A percentile compares a stretch with the other conserved stretches of the same genome.
These are phyloP conservation scores for Dioszegia hungarica DNA, from an alignment of 768 basidiomycete genomes.

Conservation along the genomic window DNA sequence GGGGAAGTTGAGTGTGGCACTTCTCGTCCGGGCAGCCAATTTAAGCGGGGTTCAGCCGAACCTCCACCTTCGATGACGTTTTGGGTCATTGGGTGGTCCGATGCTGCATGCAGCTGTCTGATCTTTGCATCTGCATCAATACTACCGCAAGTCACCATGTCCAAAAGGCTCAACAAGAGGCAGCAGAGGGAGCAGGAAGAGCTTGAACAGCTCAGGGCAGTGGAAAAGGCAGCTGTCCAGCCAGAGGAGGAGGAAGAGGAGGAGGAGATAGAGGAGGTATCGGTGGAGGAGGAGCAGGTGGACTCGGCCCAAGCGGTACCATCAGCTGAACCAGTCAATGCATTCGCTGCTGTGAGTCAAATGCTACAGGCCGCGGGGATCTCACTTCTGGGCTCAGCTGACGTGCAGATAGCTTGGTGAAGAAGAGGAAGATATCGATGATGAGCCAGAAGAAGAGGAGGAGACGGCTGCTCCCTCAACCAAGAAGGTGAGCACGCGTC, in stretches of 20 bases:
- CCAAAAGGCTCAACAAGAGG: slow-evolving; percentile 62
- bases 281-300: not conserved
- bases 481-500: slow-evolving; percentile 13
- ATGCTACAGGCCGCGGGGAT: not conserved
- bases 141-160: too few relatives aligned
- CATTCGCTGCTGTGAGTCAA: slow-evolving; percentile 45
- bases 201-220: slow-evolving; percentile 54
- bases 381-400: not conserved
- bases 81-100: too few relatives aligned
- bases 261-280: slow-evolving; percentile 12
- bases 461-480: slow-evolving; percentile 11
- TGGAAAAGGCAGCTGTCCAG: slow-evolving; percentile 2
- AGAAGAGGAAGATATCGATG: slow-evolving; percentile 23
- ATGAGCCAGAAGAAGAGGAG: slow-evolving; percentile 31
- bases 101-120: too few relatives aligned
- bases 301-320: too few relatives aligned
- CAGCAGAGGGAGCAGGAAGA: slow-evolving; percentile 83
- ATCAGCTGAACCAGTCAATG: slow-evolving; percentile 21
- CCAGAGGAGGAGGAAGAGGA: slow-evolving; percentile 20
- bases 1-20: slow-evolving; percentile 1
- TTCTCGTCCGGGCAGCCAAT: not conserved
- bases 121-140: too few relatives aligned
- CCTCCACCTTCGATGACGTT: too few relatives aligned
- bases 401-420: slow-evolving; percentile 23
- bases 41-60: not conserved